Evolutionary conservation across 2,329 filamentous ascomycete genomes (phyloP).

Genomic region (Sordariomycetes sp.): DNA sequence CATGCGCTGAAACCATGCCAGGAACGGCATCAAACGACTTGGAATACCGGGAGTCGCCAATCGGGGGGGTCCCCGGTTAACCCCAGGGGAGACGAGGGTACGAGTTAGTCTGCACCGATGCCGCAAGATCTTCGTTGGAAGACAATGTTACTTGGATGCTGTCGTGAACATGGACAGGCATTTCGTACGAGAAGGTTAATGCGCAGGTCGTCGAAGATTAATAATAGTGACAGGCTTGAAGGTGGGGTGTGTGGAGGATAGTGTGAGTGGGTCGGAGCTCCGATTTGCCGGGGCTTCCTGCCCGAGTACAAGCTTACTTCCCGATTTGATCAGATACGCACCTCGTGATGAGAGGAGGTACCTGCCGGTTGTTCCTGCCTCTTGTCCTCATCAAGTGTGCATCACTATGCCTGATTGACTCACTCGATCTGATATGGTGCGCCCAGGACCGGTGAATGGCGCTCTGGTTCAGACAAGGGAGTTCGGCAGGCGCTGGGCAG

Average conservation of each 20-base stretch:
- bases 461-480: no score
- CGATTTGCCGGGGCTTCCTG: neutral
- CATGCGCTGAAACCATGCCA: neutral
- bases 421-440: no score
- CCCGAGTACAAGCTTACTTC: neutral
- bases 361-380: neutral
- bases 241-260: neutral
- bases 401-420: neutral
- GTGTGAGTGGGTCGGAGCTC: neutral
- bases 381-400: neutral
- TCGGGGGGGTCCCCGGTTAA: neutral
- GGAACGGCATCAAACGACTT: neutral
- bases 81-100: neutral
- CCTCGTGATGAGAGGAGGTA: neutral
- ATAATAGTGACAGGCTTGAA: neutral
- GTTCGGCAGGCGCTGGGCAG: no score
- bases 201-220: neutral
- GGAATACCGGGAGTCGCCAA: neutral
- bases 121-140: no score
- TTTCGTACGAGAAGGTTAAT: neutral
- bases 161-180: neutral
- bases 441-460: no score
- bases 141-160: neutral
- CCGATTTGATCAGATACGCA: neutral
- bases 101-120: neutral